phyloP scores from a whole-genome alignment of 805 yeast genomes.

The Brettanomyces naardenensis region DNA sequence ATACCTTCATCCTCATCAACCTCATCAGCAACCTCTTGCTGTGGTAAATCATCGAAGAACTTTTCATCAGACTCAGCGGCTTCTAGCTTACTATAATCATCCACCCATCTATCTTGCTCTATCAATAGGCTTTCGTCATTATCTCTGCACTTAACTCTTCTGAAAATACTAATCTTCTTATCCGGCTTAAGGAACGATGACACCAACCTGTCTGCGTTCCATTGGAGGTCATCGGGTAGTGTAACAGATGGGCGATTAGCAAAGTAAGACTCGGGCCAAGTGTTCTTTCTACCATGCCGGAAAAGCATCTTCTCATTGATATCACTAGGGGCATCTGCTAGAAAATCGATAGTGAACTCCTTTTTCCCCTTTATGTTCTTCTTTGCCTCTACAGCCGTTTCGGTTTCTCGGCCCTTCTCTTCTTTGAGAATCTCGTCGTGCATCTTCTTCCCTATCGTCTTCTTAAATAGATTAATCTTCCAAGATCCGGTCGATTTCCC shows the following conservation, averaged over 20 bases:
- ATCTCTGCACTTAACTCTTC: constrained; percentile 3
- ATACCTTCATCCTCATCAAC: constrained; percentile 26
- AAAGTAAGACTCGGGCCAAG: constrained; percentile 30
- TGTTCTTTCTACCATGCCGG: constrained; percentile 24
- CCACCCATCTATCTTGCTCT: constrained; percentile 71
- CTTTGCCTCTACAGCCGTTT: constrained; percentile 1
- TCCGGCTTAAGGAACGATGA: constrained; percentile 62
- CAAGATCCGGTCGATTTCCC: constrained; percentile 3
- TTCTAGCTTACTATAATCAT: constrained; percentile 33
- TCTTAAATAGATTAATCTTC: constrained; percentile 2
- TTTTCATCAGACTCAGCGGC: constrained; percentile 23
- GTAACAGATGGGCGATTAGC: constrained; percentile 7
- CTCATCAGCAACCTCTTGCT: constrained; percentile 11
- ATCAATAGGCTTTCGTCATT: constrained; percentile 21
- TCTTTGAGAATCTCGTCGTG: not conserved
- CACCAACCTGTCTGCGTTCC: constrained; percentile 60
- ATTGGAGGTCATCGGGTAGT: constrained; percentile 37
- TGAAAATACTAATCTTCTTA: constrained; percentile 12
- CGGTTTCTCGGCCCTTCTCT: not conserved
- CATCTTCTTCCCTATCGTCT: not conserved
- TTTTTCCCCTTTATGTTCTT: not conserved
- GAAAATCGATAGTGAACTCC: constrained; percentile 11
- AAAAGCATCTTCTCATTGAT: constrained; percentile 25
- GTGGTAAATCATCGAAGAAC: constrained; percentile 3
- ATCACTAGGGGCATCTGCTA: constrained; percentile 15